Conservation (phyloP, 2,329 filamentous ascomycete species). For the Aureobasidium sp. region DNA sequence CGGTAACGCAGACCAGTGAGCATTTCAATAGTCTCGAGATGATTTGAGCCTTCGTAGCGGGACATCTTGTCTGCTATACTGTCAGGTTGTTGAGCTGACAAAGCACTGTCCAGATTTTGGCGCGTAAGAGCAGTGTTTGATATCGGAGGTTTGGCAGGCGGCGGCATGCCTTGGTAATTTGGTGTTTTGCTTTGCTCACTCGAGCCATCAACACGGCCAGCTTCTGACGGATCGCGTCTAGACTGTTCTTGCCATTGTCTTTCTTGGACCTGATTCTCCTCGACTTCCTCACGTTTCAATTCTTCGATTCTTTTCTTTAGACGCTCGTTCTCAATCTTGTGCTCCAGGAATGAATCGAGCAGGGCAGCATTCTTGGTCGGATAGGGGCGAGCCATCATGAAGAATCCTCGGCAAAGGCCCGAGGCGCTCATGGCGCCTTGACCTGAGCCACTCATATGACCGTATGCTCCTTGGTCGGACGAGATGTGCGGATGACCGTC, state of each 20-base stretch:
- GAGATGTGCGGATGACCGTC: conserved; percentile 86
- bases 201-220: conserved; percentile 39
- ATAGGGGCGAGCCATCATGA: conserved; percentile 87
- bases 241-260: conserved; percentile 48
- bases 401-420: conserved; percentile 78
- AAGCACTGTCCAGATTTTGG: conserved; percentile 70
- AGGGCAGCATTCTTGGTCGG: conserved; percentile 79
- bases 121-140: conserved; percentile 66
- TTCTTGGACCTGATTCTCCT: conserved; percentile 64
- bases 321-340: conserved; percentile 93
- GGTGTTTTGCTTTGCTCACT: conserved; percentile 20
- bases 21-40: conserved; percentile 86
- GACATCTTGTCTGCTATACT: conserved; percentile 81
- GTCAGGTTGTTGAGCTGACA: conserved; percentile 59
- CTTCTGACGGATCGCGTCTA: conserved; percentile 28
- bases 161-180: conserved; percentile 53
- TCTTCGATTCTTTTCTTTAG: conserved; percentile 77
- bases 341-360: conserved; percentile 87
- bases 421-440: conserved; percentile 44
- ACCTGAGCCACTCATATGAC: conserved; percentile 46
- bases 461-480: conserved; percentile 48
- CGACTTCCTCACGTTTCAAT: conserved; percentile 75
- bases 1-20: conserved; percentile 81
- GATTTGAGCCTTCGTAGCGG: conserved; percentile 65
- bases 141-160: conserved; percentile 55